phyloP scores from a whole-genome alignment of 495 filamentous ascomycete genomes.

The Xylaria bambusicola region DNA sequence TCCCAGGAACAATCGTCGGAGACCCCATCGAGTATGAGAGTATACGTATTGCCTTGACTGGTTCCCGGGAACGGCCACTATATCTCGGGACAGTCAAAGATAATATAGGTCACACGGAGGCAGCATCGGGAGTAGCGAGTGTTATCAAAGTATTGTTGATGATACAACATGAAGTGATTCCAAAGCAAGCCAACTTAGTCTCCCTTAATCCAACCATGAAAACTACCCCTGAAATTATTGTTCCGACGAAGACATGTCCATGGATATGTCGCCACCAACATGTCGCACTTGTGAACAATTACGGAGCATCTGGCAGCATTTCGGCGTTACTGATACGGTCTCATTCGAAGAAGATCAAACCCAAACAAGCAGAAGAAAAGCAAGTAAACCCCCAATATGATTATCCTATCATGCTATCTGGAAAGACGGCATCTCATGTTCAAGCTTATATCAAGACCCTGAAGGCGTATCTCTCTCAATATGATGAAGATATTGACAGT shows the following conservation, averaged over 20 bases:
- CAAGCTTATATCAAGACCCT: neutral
- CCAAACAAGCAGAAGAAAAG: constrained; percentile 7
- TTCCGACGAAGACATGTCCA: constrained; percentile 28
- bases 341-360: neutral
- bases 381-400: no score
- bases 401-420: constrained; percentile 11
- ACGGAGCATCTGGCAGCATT: constrained; percentile 33
- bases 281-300: constrained; percentile 40
- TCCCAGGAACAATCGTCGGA: constrained; percentile 41
- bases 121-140: constrained; percentile 41
- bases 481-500: constrained; percentile 26
- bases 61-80: constrained; percentile 5
- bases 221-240: constrained; percentile 33
- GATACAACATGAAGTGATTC: constrained; percentile 44
- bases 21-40: constrained; percentile 42
- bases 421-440: neutral
- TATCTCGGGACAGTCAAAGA: constrained; percentile 53
- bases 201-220: constrained; percentile 41
- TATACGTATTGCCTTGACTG: neutral
- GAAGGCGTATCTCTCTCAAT: neutral
- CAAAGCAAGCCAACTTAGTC: constrained; percentile 44
- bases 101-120: constrained; percentile 51
- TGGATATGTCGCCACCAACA: constrained; percentile 37
- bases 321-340: constrained; percentile 21
- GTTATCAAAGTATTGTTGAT: constrained; percentile 50